These are phyloP conservation scores for Aspergillus carlsbadensis DNA, from an alignment of 495 filamentous ascomycete species.

Conservation along the genomic window DNA sequence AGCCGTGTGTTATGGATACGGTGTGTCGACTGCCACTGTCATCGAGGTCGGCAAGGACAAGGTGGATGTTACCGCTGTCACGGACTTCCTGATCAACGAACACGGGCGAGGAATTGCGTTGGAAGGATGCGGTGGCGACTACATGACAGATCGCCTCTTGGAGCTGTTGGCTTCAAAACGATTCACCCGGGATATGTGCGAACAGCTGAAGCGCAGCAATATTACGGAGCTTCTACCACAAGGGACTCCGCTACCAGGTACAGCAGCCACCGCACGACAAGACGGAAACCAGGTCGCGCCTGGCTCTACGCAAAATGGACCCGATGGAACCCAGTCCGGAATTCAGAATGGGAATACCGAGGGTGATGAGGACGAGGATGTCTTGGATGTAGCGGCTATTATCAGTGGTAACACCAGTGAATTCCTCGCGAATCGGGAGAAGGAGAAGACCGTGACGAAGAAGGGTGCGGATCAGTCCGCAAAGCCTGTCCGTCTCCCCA, in stretches of 20 bases:
- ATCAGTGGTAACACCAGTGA: constrained; percentile 92
- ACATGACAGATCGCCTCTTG: constrained; percentile 75
- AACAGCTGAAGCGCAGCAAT: constrained; percentile 85
- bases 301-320: constrained; percentile 44
- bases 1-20: constrained; percentile 81
- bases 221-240: constrained; percentile 86
- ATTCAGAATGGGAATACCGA: constrained; percentile 45
- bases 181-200: constrained; percentile 85
- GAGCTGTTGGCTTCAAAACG: constrained; percentile 66
- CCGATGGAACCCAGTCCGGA: constrained; percentile 50
- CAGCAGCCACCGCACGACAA: constrained; percentile 45
- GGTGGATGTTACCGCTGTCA: constrained; percentile 85
- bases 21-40: constrained; percentile 70
- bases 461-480: constrained; percentile 50
- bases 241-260: constrained; percentile 56
- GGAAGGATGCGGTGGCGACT: constrained; percentile 77
- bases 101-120: constrained; percentile 61
- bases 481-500: constrained; percentile 66
- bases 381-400: constrained; percentile 91
- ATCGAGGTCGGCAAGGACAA: constrained; percentile 90
- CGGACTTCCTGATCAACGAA: constrained; percentile 68
- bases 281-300: constrained; percentile 57
- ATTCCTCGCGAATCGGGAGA: constrained; percentile 86
- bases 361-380: constrained; percentile 69
- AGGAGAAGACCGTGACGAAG: constrained; percentile 75